These are phyloP conservation scores for Albophoma yamanashiensis DNA, from an alignment of 2,329 filamentous ascomycete species.

Conservation along the genomic window DNA sequence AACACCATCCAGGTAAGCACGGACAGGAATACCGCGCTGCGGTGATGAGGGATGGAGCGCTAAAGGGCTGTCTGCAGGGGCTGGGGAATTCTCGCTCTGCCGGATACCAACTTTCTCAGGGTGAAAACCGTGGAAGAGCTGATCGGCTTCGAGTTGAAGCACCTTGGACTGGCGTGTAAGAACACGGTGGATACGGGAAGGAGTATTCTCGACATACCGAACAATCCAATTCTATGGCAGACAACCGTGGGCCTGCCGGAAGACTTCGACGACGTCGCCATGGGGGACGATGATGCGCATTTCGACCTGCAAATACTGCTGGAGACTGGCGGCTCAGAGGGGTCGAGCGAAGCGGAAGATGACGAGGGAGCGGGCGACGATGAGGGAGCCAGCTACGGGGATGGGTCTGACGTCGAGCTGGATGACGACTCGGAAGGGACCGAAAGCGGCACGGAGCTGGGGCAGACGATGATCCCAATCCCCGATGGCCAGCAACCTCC, in stretches of 20 bases:
- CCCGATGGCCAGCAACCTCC: background rate
- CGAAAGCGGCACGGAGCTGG: background rate
- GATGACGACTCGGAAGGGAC: background rate
- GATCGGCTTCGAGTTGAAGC: constrained; percentile 15
- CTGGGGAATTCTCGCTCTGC: constrained; percentile 39
- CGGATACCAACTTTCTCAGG: constrained; percentile 29
- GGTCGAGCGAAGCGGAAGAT: constrained; percentile 4
- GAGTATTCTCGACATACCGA: constrained; percentile 13
- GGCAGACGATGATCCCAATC: background rate
- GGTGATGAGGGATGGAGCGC: background rate
- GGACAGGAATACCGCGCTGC: background rate
- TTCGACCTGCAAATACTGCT: background rate
- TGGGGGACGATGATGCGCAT: background rate
- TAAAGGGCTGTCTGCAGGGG: constrained; percentile 17
- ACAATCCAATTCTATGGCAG: constrained; percentile 16
- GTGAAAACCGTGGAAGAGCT: constrained; percentile 23
- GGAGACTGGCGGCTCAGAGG: background rate
- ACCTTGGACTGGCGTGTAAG: constrained; percentile 10
- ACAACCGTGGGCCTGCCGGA: background rate
- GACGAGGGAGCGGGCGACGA: constrained; percentile 9
- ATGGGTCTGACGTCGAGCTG: constrained; percentile 6
- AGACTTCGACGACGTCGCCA: background rate
- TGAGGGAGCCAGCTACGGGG: constrained; percentile 8
- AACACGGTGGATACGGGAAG: constrained; percentile 15
- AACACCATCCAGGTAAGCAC: constrained; percentile 14